phyloP scores from a whole-genome alignment of 148 eudicot species.

The Linanthus parryae region DNA sequence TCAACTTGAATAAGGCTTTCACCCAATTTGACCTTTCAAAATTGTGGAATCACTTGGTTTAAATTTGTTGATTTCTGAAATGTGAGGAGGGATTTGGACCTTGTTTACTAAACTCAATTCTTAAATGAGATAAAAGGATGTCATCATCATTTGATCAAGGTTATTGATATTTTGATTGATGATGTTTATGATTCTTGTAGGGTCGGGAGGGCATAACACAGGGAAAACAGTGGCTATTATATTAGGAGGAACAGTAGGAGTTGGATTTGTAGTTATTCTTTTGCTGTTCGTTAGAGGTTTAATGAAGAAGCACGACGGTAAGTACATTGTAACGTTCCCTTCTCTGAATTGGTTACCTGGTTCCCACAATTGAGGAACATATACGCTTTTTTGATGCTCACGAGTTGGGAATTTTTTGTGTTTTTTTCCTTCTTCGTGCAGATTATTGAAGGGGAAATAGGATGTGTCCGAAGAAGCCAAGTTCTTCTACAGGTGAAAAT shows the following conservation, averaged over 20 bases:
- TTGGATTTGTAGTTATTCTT: constrained; percentile 71
- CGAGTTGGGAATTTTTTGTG: constrained; percentile 14
- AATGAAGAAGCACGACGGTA: constrained; percentile 87
- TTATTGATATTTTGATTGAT: too few species aligned
- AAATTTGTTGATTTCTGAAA: too few species aligned
- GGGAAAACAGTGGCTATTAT: constrained; percentile 93
- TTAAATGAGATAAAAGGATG: too few species aligned
- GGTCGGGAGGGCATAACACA: constrained; percentile 58
- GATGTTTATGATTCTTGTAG: constrained; percentile 16
- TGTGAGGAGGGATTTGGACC: too few species aligned
- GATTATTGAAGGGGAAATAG: constrained; percentile 51
- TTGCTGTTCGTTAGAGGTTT: constrained; percentile 62
- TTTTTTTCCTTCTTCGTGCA: constrained; percentile 47
- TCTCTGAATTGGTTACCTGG: too few species aligned
- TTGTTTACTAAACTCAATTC: too few species aligned
- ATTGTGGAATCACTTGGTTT: too few species aligned
- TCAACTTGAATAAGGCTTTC: too few species aligned
- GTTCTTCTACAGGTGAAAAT: constrained; percentile 25
- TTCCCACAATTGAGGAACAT: too few species aligned
- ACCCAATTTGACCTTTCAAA: too few species aligned
- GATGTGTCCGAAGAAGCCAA: constrained; percentile 18
- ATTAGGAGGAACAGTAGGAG: constrained; percentile 89
- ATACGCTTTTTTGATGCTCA: neutral
- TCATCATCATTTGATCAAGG: too few species aligned
- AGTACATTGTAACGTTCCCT: constrained; percentile 4